Evolutionary conservation across 306 rosid genomes (phyloP).

Genomic region (Corylus avellana): DNA sequence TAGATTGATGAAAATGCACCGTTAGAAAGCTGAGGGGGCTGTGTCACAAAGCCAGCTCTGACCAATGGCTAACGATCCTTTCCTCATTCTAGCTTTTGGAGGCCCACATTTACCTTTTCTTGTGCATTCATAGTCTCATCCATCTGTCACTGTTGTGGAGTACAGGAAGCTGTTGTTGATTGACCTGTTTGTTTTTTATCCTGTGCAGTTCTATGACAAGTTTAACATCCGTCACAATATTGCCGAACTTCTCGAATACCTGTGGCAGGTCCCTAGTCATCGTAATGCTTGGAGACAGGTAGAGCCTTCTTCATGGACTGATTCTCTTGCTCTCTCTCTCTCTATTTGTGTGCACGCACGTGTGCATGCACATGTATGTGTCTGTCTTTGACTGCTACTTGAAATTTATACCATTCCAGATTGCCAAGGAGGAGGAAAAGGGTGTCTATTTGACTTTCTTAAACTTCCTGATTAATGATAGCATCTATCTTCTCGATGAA

Average conservation of each 20-base stretch:
- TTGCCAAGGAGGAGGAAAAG: constrained; percentile 98
- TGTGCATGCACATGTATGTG: not conserved
- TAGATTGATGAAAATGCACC: not conserved
- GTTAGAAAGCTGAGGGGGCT: not conserved
- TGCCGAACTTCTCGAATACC: constrained; percentile 97
- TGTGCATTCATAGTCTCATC: constrained; percentile 11
- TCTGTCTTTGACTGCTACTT: constrained; percentile 18
- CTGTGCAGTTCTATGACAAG: constrained; percentile 91
- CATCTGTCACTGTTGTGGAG: constrained; percentile 24
- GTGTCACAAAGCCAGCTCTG: not conserved
- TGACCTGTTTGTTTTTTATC: constrained; percentile 29
- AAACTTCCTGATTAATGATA: constrained; percentile 93
- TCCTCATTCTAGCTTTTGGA: not conserved
- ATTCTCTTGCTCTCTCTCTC: not conserved
- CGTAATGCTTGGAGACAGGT: constrained; percentile 99
- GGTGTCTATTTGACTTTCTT: constrained; percentile 96
- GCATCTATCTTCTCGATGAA: constrained; percentile 95
- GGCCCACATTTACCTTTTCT: not conserved
- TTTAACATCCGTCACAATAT: constrained; percentile 97
- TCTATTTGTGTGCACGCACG: too few species aligned
- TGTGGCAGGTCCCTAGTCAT: constrained; percentile 99
- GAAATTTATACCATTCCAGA: constrained; percentile 53
- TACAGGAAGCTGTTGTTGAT: constrained; percentile 24
- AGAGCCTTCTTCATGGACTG: constrained; percentile 9
- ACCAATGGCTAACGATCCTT: not conserved